A percentile compares a stretch with the other conserved stretches of the same genome.
Conservation (phyloP, 768 basidiomycete genomes). For the Cystofilobasidium capitatum region DNA sequence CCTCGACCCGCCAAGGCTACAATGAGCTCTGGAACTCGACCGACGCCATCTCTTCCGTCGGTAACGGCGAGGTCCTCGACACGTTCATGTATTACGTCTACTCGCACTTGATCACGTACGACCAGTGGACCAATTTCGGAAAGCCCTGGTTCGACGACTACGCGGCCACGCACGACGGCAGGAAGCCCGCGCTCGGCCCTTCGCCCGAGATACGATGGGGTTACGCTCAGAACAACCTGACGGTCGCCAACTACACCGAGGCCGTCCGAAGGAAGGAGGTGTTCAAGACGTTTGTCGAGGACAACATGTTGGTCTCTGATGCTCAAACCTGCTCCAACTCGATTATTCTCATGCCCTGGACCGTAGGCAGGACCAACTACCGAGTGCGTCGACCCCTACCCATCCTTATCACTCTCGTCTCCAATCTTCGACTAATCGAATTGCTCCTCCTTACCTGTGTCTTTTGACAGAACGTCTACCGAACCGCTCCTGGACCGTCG, state of each 20-base stretch:
- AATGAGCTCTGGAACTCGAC: constrained; percentile 31
- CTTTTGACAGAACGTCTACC: constrained; percentile 26
- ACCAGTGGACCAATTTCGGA: constrained; percentile 30
- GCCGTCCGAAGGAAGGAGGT: constrained; percentile 28
- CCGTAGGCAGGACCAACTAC: constrained; percentile 28
- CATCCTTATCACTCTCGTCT: not conserved
- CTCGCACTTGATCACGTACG: constrained; percentile 28
- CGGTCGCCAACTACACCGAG: constrained; percentile 26
- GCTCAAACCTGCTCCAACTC: constrained; percentile 32
- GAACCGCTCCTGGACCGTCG: constrained; percentile 20
- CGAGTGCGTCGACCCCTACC: constrained; percentile 23
- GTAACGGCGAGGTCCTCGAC: not conserved
- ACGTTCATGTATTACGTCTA: constrained; percentile 26
- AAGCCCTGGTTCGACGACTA: constrained; percentile 33
- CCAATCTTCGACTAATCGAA: constrained; percentile 1
- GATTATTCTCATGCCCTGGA: constrained; percentile 28
- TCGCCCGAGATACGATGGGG: constrained; percentile 31
- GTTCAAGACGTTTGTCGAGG: constrained; percentile 30
- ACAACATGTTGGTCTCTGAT: constrained; percentile 27
- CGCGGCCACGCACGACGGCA: constrained; percentile 30
- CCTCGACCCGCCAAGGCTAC: constrained; percentile 27
- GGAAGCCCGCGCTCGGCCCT: constrained; percentile 31
- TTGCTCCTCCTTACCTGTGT: not conserved
- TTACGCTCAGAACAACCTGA: constrained; percentile 26
- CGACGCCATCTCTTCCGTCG: constrained; percentile 23